phyloP scores from a whole-genome alignment of 192 early-diverging fungal genomes.

The Irineochytrium annulatum region DNA sequence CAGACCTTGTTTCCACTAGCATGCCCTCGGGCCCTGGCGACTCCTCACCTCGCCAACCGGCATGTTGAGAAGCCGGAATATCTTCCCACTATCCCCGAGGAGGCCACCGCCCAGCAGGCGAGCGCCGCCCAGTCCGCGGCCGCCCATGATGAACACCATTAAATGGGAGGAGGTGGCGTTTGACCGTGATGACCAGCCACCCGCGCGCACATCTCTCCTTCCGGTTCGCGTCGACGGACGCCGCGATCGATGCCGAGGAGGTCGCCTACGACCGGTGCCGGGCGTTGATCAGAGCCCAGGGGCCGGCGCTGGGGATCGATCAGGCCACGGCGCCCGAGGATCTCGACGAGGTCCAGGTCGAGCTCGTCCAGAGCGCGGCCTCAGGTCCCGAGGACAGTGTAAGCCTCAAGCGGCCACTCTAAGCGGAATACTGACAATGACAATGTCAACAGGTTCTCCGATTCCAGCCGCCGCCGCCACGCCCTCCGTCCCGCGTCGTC shows the following conservation, averaged over 20 bases:
- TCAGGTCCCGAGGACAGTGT: neutral
- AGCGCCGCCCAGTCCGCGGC: too few relatives aligned
- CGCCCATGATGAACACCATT: too few relatives aligned
- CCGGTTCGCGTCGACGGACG: too few relatives aligned
- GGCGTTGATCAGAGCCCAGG: neutral
- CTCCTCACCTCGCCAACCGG: too few relatives aligned
- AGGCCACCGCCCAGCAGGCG: too few relatives aligned
- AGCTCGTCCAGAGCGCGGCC: neutral
- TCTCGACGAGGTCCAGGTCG: slow-evolving; percentile 4
- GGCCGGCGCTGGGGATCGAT: neutral
- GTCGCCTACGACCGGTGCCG: neutral
- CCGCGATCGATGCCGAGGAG: neutral
- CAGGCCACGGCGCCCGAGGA: neutral
- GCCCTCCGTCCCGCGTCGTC: slow-evolving; percentile 66
- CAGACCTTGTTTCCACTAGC: too few relatives aligned
- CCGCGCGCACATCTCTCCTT: too few relatives aligned
- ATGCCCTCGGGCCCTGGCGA: too few relatives aligned
- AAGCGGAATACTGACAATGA: neutral
- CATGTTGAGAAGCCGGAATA: too few relatives aligned
- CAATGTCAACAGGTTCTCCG: slow-evolving; percentile 8
- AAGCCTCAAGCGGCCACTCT: neutral
- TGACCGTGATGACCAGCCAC: too few relatives aligned
- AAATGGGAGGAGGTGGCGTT: too few relatives aligned
- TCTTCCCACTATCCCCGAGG: too few relatives aligned
- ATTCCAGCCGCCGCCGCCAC: slow-evolving; percentile 3